Conservation (phyloP, 2,329 filamentous ascomycete genomes). For the Sclerotinia spermophila region DNA sequence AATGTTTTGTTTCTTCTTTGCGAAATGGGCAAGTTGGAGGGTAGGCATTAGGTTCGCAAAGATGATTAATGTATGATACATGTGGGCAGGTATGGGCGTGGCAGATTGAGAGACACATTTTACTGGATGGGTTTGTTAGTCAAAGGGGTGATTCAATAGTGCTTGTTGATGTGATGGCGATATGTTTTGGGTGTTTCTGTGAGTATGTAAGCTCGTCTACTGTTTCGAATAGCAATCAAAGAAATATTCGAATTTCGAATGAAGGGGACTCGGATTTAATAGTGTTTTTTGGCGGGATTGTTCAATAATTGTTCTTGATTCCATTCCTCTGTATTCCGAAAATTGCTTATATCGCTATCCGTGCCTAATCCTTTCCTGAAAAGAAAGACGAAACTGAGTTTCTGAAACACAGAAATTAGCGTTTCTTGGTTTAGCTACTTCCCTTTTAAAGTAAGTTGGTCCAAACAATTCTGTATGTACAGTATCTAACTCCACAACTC, state of each 20-base stretch:
- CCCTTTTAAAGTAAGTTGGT: too few species aligned
- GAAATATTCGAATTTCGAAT: rapidly evolving
- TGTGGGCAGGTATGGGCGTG: neutral
- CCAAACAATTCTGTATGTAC: neutral
- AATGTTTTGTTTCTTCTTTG: neutral
- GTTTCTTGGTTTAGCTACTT: neutral
- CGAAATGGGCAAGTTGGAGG: neutral
- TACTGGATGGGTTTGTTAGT: neutral
- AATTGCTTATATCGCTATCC: too few species aligned
- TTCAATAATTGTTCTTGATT: neutral
- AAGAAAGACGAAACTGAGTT: neutral
- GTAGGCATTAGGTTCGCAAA: neutral
- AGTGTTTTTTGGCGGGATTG: neutral
- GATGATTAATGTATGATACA: neutral
- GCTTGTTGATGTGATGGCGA: neutral
- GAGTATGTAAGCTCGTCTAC: neutral
- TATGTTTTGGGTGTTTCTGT: neutral
- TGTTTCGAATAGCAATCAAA: neutral
- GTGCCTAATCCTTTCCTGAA: rapidly evolving
- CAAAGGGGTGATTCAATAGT: neutral
- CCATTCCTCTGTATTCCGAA: rapidly evolving
- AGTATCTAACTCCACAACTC: neutral
- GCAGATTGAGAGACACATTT: constrained; percentile 1
- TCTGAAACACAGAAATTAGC: neutral
- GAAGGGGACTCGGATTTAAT: neutral